Percentiles rank a stretch among this genome's conserved stretches.
Evolutionary conservation across 1,139 yeast genomes (phyloP).

Genomic region (Taphrina communis): DNA sequence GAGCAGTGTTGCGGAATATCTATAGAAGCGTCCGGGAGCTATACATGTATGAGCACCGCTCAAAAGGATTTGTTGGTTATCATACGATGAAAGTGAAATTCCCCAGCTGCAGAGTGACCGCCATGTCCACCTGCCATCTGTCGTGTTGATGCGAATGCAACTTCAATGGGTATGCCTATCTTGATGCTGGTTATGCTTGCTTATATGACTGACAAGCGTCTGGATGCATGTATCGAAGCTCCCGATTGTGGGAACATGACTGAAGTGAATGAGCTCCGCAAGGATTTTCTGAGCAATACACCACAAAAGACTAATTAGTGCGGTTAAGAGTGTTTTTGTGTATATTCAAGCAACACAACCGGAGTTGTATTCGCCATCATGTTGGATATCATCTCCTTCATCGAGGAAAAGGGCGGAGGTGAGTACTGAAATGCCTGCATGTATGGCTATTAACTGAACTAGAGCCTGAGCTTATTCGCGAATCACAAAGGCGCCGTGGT

Average conservation of each 20-base stretch:
- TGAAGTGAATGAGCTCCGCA: constrained; percentile 5
- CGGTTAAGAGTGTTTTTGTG: constrained; percentile 3
- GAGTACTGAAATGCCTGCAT: constrained; percentile 86
- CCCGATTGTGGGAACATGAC: background rate
- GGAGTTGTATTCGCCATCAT: background rate
- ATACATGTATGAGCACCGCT: background rate
- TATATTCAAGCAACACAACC: background rate
- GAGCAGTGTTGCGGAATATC: constrained; percentile 52
- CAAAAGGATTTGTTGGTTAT: background rate
- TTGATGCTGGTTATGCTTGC: background rate
- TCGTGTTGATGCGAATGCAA: background rate
- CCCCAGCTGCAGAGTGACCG: constrained; percentile 32
- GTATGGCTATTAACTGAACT: constrained; percentile 66
- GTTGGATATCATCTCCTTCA: constrained; percentile 42
- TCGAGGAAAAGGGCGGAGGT: constrained; percentile 49
- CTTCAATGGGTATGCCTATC: background rate
- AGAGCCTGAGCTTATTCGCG: constrained; percentile 83
- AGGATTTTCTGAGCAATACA: background rate
- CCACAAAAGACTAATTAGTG: background rate
- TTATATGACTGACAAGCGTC: too few relatives aligned
- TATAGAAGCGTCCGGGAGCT: constrained; percentile 36
- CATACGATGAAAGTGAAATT: constrained; percentile 37
- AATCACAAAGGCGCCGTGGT: constrained; percentile 92
- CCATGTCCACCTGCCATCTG: constrained; percentile 22
- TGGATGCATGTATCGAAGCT: background rate